phyloP scores from a whole-genome alignment of 495 filamentous ascomycete species.

The Aspergillus homomorphus region DNA sequence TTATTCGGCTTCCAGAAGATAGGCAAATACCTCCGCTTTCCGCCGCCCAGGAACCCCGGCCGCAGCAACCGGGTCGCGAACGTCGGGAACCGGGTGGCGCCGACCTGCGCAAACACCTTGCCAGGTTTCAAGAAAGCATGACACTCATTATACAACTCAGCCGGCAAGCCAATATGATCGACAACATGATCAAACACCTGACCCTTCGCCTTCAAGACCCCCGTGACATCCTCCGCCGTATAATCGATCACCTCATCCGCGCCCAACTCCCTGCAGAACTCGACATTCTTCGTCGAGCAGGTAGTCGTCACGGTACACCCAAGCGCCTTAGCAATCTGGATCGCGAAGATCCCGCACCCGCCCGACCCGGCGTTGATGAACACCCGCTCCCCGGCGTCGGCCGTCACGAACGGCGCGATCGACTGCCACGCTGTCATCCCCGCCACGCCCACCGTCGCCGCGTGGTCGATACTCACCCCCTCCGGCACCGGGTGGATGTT shows the following conservation, averaged over 20 bases:
- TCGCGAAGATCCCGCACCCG: constrained; percentile 57
- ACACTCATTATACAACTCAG: constrained; percentile 51
- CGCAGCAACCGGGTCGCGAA: constrained; percentile 31
- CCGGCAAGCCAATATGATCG: constrained; percentile 57
- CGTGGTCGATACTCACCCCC: constrained; percentile 48
- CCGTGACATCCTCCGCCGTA: constrained; percentile 48
- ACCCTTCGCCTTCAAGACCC: constrained; percentile 46
- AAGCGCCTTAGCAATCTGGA: constrained; percentile 64
- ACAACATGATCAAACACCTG: constrained; percentile 54
- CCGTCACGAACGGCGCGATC: constrained; percentile 51
- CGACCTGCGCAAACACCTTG: constrained; percentile 59
- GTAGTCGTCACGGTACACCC: constrained; percentile 60
- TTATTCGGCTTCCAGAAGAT: constrained; percentile 37
- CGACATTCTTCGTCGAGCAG: constrained; percentile 57
- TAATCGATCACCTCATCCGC: constrained; percentile 73
- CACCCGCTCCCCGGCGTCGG: constrained; percentile 47
- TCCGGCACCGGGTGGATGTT: constrained; percentile 42
- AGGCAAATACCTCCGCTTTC: constrained; percentile 52
- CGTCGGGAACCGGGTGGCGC: constrained; percentile 30
- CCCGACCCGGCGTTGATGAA: constrained; percentile 70
- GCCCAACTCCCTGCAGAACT: constrained; percentile 55
- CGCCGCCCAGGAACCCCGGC: constrained; percentile 63
- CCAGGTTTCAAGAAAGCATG: constrained; percentile 53
- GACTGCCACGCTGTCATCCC: constrained; percentile 59
- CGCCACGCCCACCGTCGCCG: constrained; percentile 52